Evolutionary conservation across 2,329 filamentous ascomycete species (phyloP), one percentile per base, ranked within the genome.

Genomic region (Botryotinia globosa): DNA sequence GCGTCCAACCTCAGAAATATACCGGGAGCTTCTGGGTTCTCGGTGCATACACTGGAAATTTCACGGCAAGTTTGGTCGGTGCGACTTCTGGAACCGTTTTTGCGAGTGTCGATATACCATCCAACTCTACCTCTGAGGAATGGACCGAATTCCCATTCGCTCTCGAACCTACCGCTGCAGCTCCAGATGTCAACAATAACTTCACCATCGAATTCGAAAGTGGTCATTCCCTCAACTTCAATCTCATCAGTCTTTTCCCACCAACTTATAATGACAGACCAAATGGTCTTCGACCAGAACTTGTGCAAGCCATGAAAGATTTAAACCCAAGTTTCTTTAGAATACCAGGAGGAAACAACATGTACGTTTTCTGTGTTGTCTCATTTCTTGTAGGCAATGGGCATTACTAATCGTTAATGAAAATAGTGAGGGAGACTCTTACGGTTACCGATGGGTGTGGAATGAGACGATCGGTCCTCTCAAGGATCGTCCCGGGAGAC

Each of bases 341-440:
- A 29, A 86, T 91, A 72, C 90, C 90, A 0, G 90, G 90, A 9
- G 90, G 89, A 16, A 90, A 90, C 78, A 90, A 89, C 82, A 80
- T 91, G 79, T 81, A 78, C 72, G 80, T 56, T 9, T 29, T 56
- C 6, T 56, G 29, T 9, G 7, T 29, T 56, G n/a, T 56, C 37
- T 37, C 22, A 32, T 6, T 29, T 56, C 42, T 74, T 39, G 34
- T 18, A 22, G 56, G 45, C 72, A 61, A 73, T 75, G 16, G 56
- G 45, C 72, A 61, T 73, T 75, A 18, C 82, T 62, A 81, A 78
- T 82, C 6, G 6, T 45, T 9, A 10, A 18, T 18, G n/a, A 37
- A 75, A 51, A 45, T 72, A 79, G 73, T 69, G 80, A 79, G 77
- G 78, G 76, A 63, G 75, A 74, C 65, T 51, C 66, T 45, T 74